Conservation (phyloP, 257 asterid genomes). For the Petunia secreta region DNA sequence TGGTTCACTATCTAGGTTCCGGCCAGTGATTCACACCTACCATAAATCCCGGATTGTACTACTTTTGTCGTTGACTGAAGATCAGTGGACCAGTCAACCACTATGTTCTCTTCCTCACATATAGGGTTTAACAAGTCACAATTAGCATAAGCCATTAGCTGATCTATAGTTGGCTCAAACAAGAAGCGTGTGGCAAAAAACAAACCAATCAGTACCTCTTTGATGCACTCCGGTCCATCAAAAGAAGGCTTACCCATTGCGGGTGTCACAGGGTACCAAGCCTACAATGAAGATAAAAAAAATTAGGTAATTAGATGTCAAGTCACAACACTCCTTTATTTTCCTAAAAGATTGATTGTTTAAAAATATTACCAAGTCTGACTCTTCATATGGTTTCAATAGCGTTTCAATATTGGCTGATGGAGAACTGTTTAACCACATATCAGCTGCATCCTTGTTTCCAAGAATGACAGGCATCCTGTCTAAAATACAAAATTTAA, state of each 20-base stretch:
- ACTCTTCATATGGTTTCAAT: conserved; percentile 78
- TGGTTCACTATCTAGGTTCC: background rate
- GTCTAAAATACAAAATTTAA: conserved; percentile 45
- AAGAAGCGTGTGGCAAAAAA: conserved; percentile 8
- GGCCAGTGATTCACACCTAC: background rate
- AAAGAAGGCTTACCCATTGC: conserved; percentile 89
- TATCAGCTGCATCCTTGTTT: conserved; percentile 65
- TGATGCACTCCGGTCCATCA: conserved; percentile 85
- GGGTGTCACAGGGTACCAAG: conserved; percentile 90
- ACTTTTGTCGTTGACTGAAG: background rate
- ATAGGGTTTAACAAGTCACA: background rate
- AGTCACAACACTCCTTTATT: conserved; percentile 17
- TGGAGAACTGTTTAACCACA: conserved; percentile 69
- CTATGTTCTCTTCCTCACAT: conserved; percentile 3
- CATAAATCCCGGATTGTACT: background rate
- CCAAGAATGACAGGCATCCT: conserved; percentile 98
- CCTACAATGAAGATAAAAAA: conserved; percentile 44
- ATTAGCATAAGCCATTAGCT: background rate
- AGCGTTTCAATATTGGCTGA: conserved; percentile 58
- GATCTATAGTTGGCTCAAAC: background rate
- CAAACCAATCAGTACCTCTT: conserved; percentile 60
- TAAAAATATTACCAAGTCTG: conserved; percentile 65
- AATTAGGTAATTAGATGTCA: conserved; percentile 11
- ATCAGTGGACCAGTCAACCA: background rate
- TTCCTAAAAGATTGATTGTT: background rate